Evolutionary conservation across 2,329 filamentous ascomycete genomes (phyloP).

Genomic region (Aureobasidium sp.): DNA sequence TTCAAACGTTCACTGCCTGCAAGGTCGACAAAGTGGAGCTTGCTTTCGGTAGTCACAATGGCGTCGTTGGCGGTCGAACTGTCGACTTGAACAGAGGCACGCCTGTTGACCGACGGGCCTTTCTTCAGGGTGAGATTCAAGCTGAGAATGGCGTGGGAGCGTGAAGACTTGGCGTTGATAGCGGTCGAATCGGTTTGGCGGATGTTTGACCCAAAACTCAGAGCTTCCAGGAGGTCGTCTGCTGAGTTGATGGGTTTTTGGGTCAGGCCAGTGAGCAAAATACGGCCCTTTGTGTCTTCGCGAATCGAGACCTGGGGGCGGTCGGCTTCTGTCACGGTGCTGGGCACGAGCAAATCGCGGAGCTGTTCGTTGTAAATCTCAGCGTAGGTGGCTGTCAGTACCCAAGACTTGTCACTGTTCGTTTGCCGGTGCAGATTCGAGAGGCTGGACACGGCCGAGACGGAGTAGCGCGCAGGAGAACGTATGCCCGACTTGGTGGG

Average conservation of each 20-base stretch:
- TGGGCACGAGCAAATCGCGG: constrained; percentile 78
- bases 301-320: constrained; percentile 79
- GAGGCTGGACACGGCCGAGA: constrained; percentile 45
- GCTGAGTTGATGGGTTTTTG: constrained; percentile 85
- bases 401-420: constrained; percentile 68
- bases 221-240: constrained; percentile 79
- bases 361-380: constrained; percentile 97
- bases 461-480: constrained; percentile 71
- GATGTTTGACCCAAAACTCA: constrained; percentile 89
- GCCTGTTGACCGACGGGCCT: constrained; percentile 54
- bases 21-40: constrained; percentile 96
- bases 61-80: constrained; percentile 59
- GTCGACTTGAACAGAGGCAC: constrained; percentile 79
- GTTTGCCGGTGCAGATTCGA: constrained; percentile 36
- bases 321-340: constrained; percentile 61
- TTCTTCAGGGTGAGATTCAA: constrained; percentile 87
- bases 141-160: constrained; percentile 95
- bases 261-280: constrained; percentile 81
- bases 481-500: constrained; percentile 58
- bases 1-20: constrained; percentile 95
- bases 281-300: constrained; percentile 90
- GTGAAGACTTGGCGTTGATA: constrained; percentile 94
- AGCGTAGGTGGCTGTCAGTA: constrained; percentile 68
- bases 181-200: constrained; percentile 95
- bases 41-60: constrained; percentile 87